Conservation (phyloP, 208 protist species). For the Trypanosoma caninum region DNA sequence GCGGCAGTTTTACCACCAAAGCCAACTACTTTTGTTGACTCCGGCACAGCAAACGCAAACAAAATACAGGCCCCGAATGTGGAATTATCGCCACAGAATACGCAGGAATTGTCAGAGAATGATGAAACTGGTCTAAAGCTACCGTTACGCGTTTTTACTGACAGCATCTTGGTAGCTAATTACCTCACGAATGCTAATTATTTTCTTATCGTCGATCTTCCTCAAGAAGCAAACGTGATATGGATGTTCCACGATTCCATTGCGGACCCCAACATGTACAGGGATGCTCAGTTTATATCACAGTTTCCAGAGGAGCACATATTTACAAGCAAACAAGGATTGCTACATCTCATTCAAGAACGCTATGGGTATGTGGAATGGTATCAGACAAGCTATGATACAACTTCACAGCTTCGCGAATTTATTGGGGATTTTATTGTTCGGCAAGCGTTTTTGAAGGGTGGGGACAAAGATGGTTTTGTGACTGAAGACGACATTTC, state of each 20-base stretch:
- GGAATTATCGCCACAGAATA: not conserved
- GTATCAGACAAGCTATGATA: conserved; percentile 37
- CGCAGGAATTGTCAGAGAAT: not conserved
- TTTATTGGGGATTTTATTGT: conserved; percentile 35
- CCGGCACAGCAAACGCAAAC: not conserved
- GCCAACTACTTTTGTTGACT: not conserved
- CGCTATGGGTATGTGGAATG: conserved; percentile 20
- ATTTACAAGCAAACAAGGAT: conserved; percentile 30
- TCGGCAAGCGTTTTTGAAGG: conserved; percentile 13
- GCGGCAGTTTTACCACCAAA: not conserved
- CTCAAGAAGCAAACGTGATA: conserved; percentile 40
- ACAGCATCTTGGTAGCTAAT: conserved; percentile 21
- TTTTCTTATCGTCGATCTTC: conserved; percentile 37
- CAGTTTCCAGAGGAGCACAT: conserved; percentile 28
- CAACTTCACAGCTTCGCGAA: conserved; percentile 24
- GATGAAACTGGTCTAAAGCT: not conserved
- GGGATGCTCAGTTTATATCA: conserved; percentile 24
- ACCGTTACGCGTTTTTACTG: conserved; percentile 27
- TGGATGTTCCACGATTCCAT: conserved; percentile 39
- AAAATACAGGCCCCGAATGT: not conserved
- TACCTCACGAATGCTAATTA: conserved; percentile 9
- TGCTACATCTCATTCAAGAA: conserved; percentile 24
- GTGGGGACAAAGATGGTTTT: not conserved
- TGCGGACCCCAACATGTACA: conserved; percentile 5
- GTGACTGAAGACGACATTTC: conserved; percentile 6